Conservation (phyloP, 306 rosid genomes). For the Fagus crenata region DNA sequence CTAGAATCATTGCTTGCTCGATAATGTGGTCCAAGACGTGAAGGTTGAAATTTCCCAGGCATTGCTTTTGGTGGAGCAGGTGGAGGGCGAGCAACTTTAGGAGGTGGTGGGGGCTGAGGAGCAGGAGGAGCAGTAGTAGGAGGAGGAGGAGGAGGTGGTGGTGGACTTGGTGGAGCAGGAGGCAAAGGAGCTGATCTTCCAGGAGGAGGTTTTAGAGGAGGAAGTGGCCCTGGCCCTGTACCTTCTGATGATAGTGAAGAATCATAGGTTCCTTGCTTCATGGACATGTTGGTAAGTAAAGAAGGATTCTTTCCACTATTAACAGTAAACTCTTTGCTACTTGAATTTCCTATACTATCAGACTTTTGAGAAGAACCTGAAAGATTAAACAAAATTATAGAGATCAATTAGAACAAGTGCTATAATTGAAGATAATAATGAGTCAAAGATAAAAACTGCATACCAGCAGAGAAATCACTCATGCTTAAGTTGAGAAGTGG, state of each 20-base stretch:
- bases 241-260: conserved; percentile 37
- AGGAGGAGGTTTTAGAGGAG: conserved; percentile 46
- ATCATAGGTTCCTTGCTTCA: conserved; percentile 35
- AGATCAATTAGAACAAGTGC: conserved; percentile 20
- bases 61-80: conserved; percentile 62
- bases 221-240: conserved; percentile 29
- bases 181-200: conserved; percentile 52
- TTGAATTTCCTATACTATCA: conserved; percentile 37
- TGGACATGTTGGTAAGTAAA: conserved; percentile 24
- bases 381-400: conserved; percentile 6
- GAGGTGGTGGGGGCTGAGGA: conserved; percentile 43
- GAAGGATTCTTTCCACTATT: conserved; percentile 31
- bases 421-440: conserved; percentile 7
- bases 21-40: conserved; percentile 32
- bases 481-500: conserved; percentile 50
- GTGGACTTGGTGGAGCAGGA: conserved; percentile 44
- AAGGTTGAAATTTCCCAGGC: conserved; percentile 43
- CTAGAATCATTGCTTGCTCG: conserved; percentile 22
- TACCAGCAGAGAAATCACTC: conserved; percentile 54
- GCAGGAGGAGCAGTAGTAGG: conserved; percentile 37
- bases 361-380: conserved; percentile 65
- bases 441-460: conserved; percentile 21
- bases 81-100: conserved; percentile 47
- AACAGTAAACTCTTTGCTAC: conserved; percentile 32
- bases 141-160: conserved; percentile 36